Evolutionary conservation across 306 rosid species (phyloP).

Genomic region (Lagenaria siceraria): DNA sequence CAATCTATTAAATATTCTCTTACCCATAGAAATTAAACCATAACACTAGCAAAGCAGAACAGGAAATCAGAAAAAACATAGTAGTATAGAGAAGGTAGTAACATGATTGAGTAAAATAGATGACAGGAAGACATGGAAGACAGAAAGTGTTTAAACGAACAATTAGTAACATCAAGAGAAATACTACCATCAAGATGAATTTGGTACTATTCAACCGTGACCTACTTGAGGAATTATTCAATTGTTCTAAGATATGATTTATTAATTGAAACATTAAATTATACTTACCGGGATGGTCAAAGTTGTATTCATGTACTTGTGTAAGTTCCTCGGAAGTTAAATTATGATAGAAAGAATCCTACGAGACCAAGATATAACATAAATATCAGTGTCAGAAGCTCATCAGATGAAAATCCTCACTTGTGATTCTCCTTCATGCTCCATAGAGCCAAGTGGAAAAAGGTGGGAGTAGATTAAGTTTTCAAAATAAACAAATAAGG

Average conservation of each 20-base stretch:
- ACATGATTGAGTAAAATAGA: not conserved
- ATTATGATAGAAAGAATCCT: conserved; percentile 96
- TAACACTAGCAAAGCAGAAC: not conserved
- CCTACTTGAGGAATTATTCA: not conserved
- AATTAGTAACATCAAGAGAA: not conserved
- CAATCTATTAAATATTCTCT: not conserved
- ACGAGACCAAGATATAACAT: conserved; percentile 5
- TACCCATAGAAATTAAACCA: not conserved
- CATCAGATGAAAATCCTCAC: not conserved
- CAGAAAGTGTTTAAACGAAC: not conserved
- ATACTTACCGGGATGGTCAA: conserved; percentile 92
- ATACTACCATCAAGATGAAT: not conserved
- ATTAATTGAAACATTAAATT: conserved; percentile 12
- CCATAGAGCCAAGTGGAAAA: not conserved
- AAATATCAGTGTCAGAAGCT: not conserved
- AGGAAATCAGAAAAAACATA: not conserved
- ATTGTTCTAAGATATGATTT: not conserved
- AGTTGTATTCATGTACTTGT: conserved; percentile 87
- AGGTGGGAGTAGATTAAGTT: not conserved
- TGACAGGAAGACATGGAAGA: not conserved
- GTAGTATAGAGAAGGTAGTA: not conserved
- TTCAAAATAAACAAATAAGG: not conserved
- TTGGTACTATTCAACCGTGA: not conserved
- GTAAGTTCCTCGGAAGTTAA: conserved; percentile 61
- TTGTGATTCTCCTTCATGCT: not conserved